phyloP scores from a whole-genome alignment of 2,329 filamentous ascomycete species.

The Cladophialophora exuberans region DNA sequence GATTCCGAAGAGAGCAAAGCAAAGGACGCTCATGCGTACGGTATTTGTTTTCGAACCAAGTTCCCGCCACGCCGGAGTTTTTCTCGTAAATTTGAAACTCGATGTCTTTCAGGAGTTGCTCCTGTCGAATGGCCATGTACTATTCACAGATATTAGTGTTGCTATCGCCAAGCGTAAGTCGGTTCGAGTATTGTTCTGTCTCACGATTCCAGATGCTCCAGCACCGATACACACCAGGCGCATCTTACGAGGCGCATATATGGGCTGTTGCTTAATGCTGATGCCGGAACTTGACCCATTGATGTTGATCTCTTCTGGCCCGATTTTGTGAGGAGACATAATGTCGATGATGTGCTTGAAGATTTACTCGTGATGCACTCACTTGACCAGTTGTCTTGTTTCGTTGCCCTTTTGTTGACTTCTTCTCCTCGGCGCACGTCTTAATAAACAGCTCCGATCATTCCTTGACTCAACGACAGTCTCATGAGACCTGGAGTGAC shows the following conservation, averaged over 20 bases:
- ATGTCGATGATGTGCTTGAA: no score
- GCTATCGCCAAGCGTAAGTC: not conserved
- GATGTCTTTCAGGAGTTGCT: conserved; percentile 21
- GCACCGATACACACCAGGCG: conserved; percentile 27
- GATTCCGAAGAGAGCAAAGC: not conserved
- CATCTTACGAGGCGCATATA: conserved; percentile 16
- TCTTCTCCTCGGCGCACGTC: no score
- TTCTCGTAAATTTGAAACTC: conserved; percentile 35
- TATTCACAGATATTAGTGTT: conserved; percentile 35
- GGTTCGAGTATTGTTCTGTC: not conserved
- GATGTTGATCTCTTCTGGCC: not conserved
- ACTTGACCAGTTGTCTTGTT: no score
- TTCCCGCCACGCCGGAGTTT: conserved; percentile 37
- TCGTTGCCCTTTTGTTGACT: no score
- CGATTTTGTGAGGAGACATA: conserved; percentile 2
- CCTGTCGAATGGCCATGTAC: conserved; percentile 27
- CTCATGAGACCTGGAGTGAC: no score
- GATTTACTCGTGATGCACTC: no score
- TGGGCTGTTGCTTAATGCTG: not conserved
- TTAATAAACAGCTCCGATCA: no score
- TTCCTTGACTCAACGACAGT: no score
- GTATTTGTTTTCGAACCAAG: conserved; percentile 39
- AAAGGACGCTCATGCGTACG: conserved; percentile 12
- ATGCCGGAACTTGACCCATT: not conserved
- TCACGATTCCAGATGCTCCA: conserved; percentile 26